phyloP scores from a whole-genome alignment of 176 grass and related monocot species.

The Avena sativa region DNA sequence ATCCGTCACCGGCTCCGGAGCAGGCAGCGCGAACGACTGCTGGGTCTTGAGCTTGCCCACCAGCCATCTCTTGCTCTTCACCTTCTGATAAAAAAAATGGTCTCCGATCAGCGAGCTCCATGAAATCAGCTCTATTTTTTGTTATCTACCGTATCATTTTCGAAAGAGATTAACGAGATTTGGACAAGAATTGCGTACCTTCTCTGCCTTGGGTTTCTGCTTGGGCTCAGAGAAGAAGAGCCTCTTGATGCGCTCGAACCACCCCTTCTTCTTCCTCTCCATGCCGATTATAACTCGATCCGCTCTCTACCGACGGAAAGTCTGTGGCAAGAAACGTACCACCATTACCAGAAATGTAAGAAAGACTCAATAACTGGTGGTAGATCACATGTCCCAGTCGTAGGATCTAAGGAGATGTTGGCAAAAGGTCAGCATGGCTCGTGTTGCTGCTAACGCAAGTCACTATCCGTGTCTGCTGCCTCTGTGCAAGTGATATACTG shows the following conservation, averaged over 20 bases:
- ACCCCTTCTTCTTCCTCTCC: conserved; percentile 54
- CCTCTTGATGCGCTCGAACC: conserved; percentile 65
- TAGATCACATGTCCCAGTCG: conserved; percentile 41
- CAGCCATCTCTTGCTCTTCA: conserved; percentile 62
- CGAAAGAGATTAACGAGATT: background rate
- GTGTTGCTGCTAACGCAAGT: conserved; percentile 36
- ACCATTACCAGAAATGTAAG: conserved; percentile 8
- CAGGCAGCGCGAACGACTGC: conserved; percentile 46
- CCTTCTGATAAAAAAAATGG: conserved; percentile 1
- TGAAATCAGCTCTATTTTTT: background rate
- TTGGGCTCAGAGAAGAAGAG: conserved; percentile 61
- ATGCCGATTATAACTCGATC: background rate
- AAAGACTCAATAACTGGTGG: background rate
- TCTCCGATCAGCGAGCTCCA: background rate
- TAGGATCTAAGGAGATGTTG: conserved; percentile 44
- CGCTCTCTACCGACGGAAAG: background rate
- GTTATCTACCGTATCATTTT: background rate
- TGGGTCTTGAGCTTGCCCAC: conserved; percentile 55
- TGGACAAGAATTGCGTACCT: conserved; percentile 14
- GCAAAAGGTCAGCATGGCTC: background rate
- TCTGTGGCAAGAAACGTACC: conserved; percentile 18
- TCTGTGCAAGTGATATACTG: conserved; percentile 5
- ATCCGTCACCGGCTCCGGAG: conserved; percentile 27
- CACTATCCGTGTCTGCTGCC: background rate
- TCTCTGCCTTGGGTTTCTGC: conserved; percentile 40